Evolutionary conservation across 495 filamentous ascomycete species (phyloP).

Genomic region (Penicillium nucicola): DNA sequence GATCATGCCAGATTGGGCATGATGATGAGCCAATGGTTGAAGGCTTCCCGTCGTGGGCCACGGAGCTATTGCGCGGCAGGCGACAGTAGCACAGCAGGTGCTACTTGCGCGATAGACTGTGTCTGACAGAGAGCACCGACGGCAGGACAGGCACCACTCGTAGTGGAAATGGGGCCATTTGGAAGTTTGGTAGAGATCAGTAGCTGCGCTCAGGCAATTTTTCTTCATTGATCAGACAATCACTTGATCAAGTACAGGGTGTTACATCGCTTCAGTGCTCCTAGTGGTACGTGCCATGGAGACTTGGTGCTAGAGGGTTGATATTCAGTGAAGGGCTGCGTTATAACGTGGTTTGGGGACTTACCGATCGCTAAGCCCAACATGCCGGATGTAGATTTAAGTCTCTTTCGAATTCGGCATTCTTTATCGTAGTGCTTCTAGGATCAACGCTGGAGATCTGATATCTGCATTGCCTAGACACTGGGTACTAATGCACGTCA

Average conservation of each 20-base stretch:
- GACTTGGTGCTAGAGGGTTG: not conserved
- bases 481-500: not conserved
- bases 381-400: not conserved
- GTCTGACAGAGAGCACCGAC: not conserved
- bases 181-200: not conserved
- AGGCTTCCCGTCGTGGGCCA: not conserved
- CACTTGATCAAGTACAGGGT: constrained; percentile 4
- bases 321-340: too few species aligned
- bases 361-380: not conserved
- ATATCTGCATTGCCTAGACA: not conserved
- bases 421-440: not conserved
- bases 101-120: not conserved
- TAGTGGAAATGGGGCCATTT: not conserved
- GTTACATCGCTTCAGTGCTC: not conserved
- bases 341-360: not conserved
- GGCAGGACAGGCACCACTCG: not conserved
- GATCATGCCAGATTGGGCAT: not conserved
- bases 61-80: not conserved
- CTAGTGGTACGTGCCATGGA: not conserved
- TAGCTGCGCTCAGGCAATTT: not conserved
- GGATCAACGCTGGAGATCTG: not conserved
- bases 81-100: constrained; percentile 7
- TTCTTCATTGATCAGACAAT: not conserved
- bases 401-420: not conserved
- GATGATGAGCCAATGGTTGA: not conserved